Evolutionary conservation across 768 basidiomycete genomes (phyloP).

Genomic region (Suillus hirtellus): DNA sequence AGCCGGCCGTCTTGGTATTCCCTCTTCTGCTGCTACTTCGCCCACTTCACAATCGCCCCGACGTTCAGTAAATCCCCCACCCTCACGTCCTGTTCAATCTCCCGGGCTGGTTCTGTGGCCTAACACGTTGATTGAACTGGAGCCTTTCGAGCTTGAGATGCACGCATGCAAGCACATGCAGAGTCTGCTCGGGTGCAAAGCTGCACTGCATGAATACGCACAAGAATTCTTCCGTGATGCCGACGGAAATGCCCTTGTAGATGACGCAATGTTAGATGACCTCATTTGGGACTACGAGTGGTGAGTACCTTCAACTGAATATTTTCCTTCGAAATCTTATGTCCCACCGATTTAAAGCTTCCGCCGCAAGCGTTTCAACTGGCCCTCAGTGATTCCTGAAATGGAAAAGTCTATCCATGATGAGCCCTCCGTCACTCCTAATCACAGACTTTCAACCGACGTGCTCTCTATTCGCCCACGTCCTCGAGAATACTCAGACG

Average conservation of each 20-base stretch:
- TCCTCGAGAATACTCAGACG: slow-evolving; percentile 12
- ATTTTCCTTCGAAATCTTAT: slow-evolving; percentile 12
- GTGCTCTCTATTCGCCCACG: slow-evolving; percentile 5
- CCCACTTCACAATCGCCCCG: slow-evolving; percentile 8
- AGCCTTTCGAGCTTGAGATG: slow-evolving; percentile 67
- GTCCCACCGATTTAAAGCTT: slow-evolving; percentile 44
- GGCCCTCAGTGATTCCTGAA: slow-evolving; percentile 53
- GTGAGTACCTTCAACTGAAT: slow-evolving; percentile 20
- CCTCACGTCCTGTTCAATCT: slow-evolving; percentile 45
- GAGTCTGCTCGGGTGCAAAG: slow-evolving; percentile 59
- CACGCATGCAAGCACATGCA: slow-evolving; percentile 73
- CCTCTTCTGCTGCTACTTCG: slow-evolving; percentile 14
- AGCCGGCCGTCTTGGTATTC: slow-evolving; percentile 39
- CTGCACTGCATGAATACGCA: slow-evolving; percentile 54
- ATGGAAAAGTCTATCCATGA: background rate
- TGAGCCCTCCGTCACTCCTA: background rate
- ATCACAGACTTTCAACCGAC: slow-evolving; percentile 23
- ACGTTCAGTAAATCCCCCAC: slow-evolving; percentile 10
- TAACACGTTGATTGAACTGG: slow-evolving; percentile 56
- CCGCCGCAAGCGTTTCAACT: slow-evolving; percentile 66
- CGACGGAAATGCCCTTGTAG: slow-evolving; percentile 22
- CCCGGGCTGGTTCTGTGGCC: slow-evolving; percentile 65
- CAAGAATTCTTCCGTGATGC: slow-evolving; percentile 32
- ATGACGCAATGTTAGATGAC: slow-evolving; percentile 27
- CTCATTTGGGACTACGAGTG: slow-evolving; percentile 38